Evolutionary conservation across 2,329 filamentous ascomycete species (phyloP).

Genomic region (Didymella segeticola): DNA sequence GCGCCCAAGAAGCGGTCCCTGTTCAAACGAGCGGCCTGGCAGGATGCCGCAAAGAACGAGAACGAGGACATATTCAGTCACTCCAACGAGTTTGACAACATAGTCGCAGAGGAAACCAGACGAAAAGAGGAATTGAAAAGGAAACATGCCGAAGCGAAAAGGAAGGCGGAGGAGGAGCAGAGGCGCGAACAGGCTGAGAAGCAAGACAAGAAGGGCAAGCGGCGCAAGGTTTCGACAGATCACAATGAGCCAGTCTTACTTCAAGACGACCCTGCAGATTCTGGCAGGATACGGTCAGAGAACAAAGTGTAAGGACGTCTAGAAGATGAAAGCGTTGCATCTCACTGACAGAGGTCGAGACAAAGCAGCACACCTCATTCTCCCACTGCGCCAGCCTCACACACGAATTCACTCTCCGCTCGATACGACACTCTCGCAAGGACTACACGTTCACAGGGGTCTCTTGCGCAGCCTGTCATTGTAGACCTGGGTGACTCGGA

Average conservation of each 20-base stretch:
- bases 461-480: slow-evolving; percentile 21
- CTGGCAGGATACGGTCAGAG: slow-evolving; percentile 10
- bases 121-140: slow-evolving; percentile 37
- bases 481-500: slow-evolving; percentile 38
- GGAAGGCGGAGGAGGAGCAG: slow-evolving; percentile 34
- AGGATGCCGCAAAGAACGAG: slow-evolving; percentile 48
- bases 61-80: slow-evolving; percentile 53
- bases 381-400: slow-evolving; percentile 20
- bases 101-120: slow-evolving; percentile 49
- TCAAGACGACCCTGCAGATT: slow-evolving; percentile 18
- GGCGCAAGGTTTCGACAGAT: slow-evolving; percentile 32
- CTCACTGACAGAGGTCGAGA: slow-evolving; percentile 19
- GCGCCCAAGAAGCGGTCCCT: slow-evolving; percentile 56
- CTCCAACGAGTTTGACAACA: slow-evolving; percentile 47
- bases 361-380: slow-evolving; percentile 37
- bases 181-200: slow-evolving; percentile 33
- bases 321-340: too few species aligned
- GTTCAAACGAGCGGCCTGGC: slow-evolving; percentile 64
- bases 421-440: slow-evolving; percentile 41
- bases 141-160: slow-evolving; percentile 29
- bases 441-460: slow-evolving; percentile 10
- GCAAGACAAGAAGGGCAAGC: slow-evolving; percentile 19
- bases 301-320: slow-evolving; percentile 30
- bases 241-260: slow-evolving; percentile 15
- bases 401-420: slow-evolving; percentile 31